Evolutionary conservation across 805 yeast genomes (phyloP).

Genomic region (Wickerhamiella allomyrinae): DNA sequence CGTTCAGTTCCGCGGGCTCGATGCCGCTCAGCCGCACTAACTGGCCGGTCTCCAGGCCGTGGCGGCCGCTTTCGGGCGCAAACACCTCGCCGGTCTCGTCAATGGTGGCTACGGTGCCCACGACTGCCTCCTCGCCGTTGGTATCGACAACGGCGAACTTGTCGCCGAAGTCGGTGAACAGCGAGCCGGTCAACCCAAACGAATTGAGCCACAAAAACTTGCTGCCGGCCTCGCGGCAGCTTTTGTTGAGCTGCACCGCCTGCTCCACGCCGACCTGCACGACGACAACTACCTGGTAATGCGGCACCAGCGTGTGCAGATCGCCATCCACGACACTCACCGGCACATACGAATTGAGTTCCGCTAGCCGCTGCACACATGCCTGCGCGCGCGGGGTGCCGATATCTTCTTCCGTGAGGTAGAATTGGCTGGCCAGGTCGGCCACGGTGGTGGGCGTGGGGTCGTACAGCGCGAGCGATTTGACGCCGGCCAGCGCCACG

Average conservation of each 20-base stretch:
- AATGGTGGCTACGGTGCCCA: slow-evolving; percentile 81
- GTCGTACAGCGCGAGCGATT: slow-evolving; percentile 74
- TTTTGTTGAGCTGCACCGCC: slow-evolving; percentile 58
- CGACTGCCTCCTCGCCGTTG: slow-evolving; percentile 82
- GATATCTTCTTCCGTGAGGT: slow-evolving; percentile 52
- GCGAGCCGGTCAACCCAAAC: slow-evolving; percentile 76
- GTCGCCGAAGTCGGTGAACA: slow-evolving; percentile 83
- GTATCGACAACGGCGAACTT: slow-evolving; percentile 67
- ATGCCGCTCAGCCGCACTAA: slow-evolving; percentile 78
- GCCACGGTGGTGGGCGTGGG: slow-evolving; percentile 49
- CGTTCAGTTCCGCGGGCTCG: slow-evolving; percentile 66
- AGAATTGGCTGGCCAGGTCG: slow-evolving; percentile 85
- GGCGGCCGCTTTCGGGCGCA: slow-evolving; percentile 81
- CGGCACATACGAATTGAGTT: slow-evolving; percentile 84
- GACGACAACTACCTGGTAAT: slow-evolving; percentile 72
- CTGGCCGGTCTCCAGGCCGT: slow-evolving; percentile 86
- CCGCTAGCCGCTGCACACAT: slow-evolving; percentile 54
- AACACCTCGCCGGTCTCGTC: slow-evolving; percentile 86
- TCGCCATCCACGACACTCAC: slow-evolving; percentile 46
- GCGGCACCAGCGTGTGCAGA: slow-evolving; percentile 36
- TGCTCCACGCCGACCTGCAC: slow-evolving; percentile 41
- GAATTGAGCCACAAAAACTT: slow-evolving; percentile 72
- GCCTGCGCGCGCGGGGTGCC: slow-evolving; percentile 69
- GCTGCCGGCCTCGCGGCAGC: slow-evolving; percentile 59
- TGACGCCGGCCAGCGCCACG: slow-evolving; percentile 94